These are phyloP conservation scores for Cutaneotrichosporon sp. DNA, from an alignment of 1,284 basidiomycete species.

Conservation along the genomic window DNA sequence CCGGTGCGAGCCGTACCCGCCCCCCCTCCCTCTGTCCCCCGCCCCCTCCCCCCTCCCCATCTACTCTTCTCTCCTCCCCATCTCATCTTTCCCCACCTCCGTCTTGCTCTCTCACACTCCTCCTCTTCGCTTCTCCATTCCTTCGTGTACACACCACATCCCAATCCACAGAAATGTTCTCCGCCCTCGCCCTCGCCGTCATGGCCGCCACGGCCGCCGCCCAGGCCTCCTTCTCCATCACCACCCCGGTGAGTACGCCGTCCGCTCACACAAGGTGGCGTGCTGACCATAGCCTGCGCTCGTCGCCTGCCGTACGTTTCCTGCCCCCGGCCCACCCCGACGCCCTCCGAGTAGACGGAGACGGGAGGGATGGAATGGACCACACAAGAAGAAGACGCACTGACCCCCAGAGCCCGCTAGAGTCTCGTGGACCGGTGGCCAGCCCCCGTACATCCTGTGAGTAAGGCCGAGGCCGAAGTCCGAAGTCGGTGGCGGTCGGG, in stretches of 20 bases:
- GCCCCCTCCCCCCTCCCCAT: background rate
- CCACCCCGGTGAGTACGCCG: constrained; percentile 43
- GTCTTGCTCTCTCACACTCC: background rate
- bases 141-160: background rate
- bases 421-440: constrained; percentile 40
- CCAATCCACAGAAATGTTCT: constrained; percentile 20
- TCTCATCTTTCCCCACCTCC: background rate
- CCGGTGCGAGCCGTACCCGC: background rate
- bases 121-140: background rate
- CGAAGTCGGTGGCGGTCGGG: background rate
- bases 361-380: too few species aligned
- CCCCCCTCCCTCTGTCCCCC: background rate
- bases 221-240: constrained; percentile 34
- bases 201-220: constrained; percentile 38
- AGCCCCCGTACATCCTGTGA: constrained; percentile 47
- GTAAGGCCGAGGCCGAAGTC: constrained; percentile 21
- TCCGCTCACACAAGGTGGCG: background rate
- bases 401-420: constrained; percentile 38
- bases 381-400: too few species aligned
- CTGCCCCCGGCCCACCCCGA: background rate
- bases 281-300: constrained; percentile 35
- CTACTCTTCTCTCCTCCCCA: background rate
- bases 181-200: constrained; percentile 28
- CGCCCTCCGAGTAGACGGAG: too few species aligned
- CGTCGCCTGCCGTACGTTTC: constrained; percentile 45